Percentiles rank a stretch among this genome's conserved stretches.
These are phyloP conservation scores for Neurospora sp. DNA, from an alignment of 495 filamentous ascomycete genomes.

Conservation along the genomic window DNA sequence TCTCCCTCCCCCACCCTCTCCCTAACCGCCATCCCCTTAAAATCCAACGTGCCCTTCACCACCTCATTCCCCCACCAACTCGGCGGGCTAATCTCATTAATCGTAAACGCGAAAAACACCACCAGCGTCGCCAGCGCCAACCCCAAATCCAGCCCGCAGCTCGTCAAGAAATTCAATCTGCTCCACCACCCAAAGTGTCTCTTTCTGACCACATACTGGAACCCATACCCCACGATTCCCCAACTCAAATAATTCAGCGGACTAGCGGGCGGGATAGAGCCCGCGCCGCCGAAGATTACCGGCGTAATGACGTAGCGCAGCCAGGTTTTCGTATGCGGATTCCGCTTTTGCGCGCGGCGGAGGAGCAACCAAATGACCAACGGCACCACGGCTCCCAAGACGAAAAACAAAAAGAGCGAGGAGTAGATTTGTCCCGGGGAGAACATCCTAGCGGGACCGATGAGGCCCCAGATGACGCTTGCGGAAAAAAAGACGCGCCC, in stretches of 20 bases:
- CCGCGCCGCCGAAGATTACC: constrained; percentile 57
- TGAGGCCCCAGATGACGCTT: constrained; percentile 60
- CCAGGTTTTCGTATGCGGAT: constrained; percentile 30
- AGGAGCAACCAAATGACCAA: constrained; percentile 41
- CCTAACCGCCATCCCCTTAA: constrained; percentile 41
- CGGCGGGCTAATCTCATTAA: constrained; percentile 38
- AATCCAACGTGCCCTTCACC: constrained; percentile 41
- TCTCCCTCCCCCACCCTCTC: constrained; percentile 35
- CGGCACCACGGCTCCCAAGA: constrained; percentile 46
- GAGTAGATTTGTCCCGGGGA: constrained; percentile 60
- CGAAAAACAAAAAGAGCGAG: constrained; percentile 54
- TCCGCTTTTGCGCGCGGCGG: constrained; percentile 34
- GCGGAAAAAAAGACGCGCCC: constrained; percentile 58
- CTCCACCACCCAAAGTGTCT: constrained; percentile 57
- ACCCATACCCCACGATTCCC: constrained; percentile 55
- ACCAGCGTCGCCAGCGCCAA: constrained; percentile 52
- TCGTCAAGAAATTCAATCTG: constrained; percentile 52
- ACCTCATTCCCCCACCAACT: constrained; percentile 47
- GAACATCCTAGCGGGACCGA: constrained; percentile 57
- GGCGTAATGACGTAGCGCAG: constrained; percentile 53
- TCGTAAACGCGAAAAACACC: constrained; percentile 50
- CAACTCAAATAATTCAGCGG: constrained; percentile 61
- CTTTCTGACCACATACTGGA: constrained; percentile 50
- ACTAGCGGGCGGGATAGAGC: constrained; percentile 53
- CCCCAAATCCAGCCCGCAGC: constrained; percentile 50